Evolutionary conservation across 75 land plant species (phyloP).

Genomic region (Ceratopteris richardii): DNA sequence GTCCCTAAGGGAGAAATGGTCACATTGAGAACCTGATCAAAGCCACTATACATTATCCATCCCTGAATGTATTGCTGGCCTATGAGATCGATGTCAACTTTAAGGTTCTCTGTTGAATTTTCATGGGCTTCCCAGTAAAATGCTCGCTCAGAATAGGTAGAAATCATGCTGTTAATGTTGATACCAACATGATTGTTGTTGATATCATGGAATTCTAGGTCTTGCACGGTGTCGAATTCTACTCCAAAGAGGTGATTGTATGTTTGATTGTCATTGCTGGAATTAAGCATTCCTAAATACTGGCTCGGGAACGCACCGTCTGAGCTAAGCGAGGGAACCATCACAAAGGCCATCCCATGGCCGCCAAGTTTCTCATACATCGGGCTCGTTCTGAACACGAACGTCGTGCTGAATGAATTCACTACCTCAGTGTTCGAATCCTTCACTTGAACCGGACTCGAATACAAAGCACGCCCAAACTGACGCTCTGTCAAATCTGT

Average conservation of each 20-base stretch:
- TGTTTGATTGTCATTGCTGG: constrained; percentile 24
- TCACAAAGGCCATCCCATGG: constrained; percentile 55
- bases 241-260: constrained; percentile 40
- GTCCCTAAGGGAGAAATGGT: constrained; percentile 17
- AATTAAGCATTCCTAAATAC: constrained; percentile 44
- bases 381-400: constrained; percentile 41
- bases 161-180: constrained; percentile 40
- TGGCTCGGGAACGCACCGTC: constrained; percentile 25
- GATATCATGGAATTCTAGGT: constrained; percentile 26
- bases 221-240: constrained; percentile 48
- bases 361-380: constrained; percentile 38
- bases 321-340: constrained; percentile 27
- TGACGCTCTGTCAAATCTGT: constrained; percentile 26
- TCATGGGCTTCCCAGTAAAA: too few relatives aligned
- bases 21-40: constrained; percentile 12
- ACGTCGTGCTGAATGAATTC: constrained; percentile 49
- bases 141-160: constrained; percentile 26
- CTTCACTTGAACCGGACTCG: constrained; percentile 6
- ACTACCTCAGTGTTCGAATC: neutral
- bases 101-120: too few relatives aligned
- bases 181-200: constrained; percentile 41
- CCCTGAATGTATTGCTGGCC: too few relatives aligned
- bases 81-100: too few relatives aligned
- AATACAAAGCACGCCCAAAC: constrained; percentile 43
- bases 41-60: constrained; percentile 43